Percentiles rank a stretch among this genome's conserved stretches.
Evolutionary conservation across 208 protist genomes (phyloP).

Genomic region (Leishmania aethiopica): DNA sequence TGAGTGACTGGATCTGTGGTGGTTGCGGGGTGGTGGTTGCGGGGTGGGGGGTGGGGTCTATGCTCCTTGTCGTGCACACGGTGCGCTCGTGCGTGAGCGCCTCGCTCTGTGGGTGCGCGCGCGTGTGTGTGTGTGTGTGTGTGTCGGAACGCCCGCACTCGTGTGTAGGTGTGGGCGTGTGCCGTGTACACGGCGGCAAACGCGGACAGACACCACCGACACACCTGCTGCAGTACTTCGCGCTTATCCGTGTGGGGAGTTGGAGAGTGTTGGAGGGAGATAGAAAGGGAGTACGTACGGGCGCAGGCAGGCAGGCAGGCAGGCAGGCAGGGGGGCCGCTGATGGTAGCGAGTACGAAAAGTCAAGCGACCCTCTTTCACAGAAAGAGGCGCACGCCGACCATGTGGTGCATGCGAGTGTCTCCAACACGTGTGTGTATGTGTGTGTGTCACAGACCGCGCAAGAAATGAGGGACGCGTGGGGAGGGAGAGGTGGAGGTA

Average conservation of each 20-base stretch:
- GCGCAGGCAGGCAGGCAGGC: not conserved
- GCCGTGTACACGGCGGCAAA: not conserved
- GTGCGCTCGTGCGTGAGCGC: not conserved
- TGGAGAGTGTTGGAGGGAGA: not conserved
- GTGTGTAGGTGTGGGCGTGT: not conserved
- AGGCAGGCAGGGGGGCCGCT: not conserved
- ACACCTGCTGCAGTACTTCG: not conserved
- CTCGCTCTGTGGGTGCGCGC: constrained; percentile 1
- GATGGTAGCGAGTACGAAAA: not conserved
- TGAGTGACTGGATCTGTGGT: too few relatives aligned
- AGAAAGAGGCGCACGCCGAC: not conserved
- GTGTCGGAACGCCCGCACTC: not conserved
- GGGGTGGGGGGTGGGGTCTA: not conserved
- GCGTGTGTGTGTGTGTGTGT: not conserved
- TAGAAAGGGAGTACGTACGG: not conserved
- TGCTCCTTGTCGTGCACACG: not conserved
- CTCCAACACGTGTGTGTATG: not conserved
- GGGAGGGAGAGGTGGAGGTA: not conserved
- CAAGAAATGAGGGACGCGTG: not conserved
- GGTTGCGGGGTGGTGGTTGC: too few relatives aligned
- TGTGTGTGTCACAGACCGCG: not conserved
- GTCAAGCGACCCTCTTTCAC: not conserved
- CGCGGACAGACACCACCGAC: not conserved
- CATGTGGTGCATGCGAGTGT: not conserved
- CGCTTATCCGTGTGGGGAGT: not conserved